These are phyloP conservation scores for Cucurbita ficifolia DNA, from an alignment of 306 rosid genomes.

Conservation along the genomic window DNA sequence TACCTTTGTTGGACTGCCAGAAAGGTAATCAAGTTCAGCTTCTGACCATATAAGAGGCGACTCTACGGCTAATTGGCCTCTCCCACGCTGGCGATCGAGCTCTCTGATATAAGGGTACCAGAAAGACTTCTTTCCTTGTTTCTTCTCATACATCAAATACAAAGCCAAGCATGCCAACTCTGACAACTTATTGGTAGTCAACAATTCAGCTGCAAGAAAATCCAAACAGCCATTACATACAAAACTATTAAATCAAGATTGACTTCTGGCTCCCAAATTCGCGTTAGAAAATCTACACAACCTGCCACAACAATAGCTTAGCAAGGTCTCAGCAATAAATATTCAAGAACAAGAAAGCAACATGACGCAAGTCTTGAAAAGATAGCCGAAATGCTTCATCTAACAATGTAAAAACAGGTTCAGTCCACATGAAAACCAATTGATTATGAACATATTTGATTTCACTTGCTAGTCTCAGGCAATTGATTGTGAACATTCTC, in stretches of 20 bases:
- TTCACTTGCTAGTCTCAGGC: not conserved
- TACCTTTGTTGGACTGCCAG: slow-evolving; percentile 88
- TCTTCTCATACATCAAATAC: slow-evolving; percentile 98
- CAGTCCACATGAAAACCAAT: not conserved
- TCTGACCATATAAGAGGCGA: slow-evolving; percentile 93
- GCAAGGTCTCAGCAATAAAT: not conserved
- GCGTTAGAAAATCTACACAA: not conserved
- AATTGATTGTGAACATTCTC: not conserved
- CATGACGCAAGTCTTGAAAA: not conserved
- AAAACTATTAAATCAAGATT: not conserved
- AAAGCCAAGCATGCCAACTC: slow-evolving; percentile 98
- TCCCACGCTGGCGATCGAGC: slow-evolving; percentile 94
- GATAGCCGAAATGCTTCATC: not conserved
- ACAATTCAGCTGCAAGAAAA: slow-evolving; percentile 66
- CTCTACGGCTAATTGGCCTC: slow-evolving; percentile 87
- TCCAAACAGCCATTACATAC: slow-evolving; percentile 5
- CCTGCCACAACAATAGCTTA: not conserved
- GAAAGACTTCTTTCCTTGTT: slow-evolving; percentile 93
- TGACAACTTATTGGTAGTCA: slow-evolving; percentile 87
- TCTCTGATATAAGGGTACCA: slow-evolving; percentile 87
- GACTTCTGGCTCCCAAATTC: not conserved
- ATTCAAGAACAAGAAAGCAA: not conserved
- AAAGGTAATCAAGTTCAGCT: slow-evolving; percentile 66
- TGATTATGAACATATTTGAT: not conserved
- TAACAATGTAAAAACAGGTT: not conserved